Evolutionary conservation across 768 basidiomycete genomes (phyloP).

Genomic region (Auricularia auricula-judae): DNA sequence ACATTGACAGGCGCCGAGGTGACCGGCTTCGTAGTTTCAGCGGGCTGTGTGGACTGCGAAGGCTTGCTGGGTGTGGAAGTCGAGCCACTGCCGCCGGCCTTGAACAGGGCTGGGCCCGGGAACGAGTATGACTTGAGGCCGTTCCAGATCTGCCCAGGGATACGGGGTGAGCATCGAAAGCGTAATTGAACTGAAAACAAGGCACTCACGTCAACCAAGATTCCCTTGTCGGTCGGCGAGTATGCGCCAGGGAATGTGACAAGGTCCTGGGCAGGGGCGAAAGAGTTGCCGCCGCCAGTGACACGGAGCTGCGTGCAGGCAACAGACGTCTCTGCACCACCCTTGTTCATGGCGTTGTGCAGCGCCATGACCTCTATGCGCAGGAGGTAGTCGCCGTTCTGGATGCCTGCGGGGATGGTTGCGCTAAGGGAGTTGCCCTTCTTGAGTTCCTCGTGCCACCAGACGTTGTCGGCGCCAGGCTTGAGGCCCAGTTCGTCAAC

Average conservation of each 20-base stretch:
- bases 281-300: background rate
- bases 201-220: background rate
- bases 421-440: background rate
- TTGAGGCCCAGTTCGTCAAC: background rate
- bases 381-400: background rate
- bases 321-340: background rate
- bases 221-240: background rate
- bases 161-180: background rate
- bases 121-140: background rate
- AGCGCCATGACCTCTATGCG: background rate
- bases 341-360: background rate
- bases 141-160: background rate
- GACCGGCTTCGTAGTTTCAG: background rate
- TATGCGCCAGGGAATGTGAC: conserved; percentile 1
- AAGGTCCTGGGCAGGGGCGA: background rate
- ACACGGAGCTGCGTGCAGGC: background rate
- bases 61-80: background rate
- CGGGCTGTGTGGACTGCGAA: background rate
- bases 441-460: background rate
- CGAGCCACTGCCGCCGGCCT: background rate
- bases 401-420: background rate
- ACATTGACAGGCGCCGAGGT: background rate
- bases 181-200: background rate
- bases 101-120: background rate
- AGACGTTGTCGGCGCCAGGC: background rate